Percentiles rank a stretch among this genome's conserved stretches.
These are phyloP conservation scores for Cladosporium oxysporum DNA, from an alignment of 2,329 filamentous ascomycete genomes.

Conservation along the genomic window DNA sequence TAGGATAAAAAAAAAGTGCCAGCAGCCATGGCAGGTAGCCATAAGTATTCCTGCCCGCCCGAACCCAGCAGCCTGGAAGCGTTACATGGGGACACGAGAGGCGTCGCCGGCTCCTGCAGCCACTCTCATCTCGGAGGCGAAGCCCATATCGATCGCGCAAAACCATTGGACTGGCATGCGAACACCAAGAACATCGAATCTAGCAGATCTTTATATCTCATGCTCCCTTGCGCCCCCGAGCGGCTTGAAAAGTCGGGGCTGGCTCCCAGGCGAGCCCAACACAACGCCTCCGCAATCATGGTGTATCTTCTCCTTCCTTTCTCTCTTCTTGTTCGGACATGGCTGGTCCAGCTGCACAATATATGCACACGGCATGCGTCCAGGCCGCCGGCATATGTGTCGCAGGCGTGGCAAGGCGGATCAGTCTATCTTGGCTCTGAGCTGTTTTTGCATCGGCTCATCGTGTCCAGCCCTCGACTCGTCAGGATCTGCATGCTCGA, in stretches of 20 bases:
- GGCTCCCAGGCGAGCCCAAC: not conserved
- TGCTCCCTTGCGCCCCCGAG: not conserved
- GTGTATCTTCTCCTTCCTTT: slow-evolving; percentile 1
- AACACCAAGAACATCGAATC: not conserved
- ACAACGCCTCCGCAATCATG: slow-evolving; percentile 3
- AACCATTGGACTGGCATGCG: slow-evolving; percentile 1
- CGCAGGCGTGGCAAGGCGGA: not conserved
- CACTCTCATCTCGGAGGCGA: slow-evolving; percentile 10
- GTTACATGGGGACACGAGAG: not conserved
- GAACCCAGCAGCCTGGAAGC: slow-evolving; percentile 12
- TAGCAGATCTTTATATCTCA: not conserved
- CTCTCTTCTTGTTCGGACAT: slow-evolving; percentile 4
- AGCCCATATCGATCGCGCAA: not conserved
- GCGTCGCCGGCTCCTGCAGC: slow-evolving; percentile 14
- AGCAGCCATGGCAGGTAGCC: not conserved
- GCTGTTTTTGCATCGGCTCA: not conserved
- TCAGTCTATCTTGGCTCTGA: not conserved
- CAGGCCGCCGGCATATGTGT: not conserved
- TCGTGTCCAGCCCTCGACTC: too few species aligned
- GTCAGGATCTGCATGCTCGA: not conserved
- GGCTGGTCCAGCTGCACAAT: slow-evolving; percentile 10
- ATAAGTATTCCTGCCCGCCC: not conserved
- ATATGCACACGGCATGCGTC: not conserved
- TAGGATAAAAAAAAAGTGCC: not conserved
- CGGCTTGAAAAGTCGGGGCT: slow-evolving; percentile 2